Conservation (phyloP, 2,329 filamentous ascomycete species). For the Akanthomyces lecanii region DNA sequence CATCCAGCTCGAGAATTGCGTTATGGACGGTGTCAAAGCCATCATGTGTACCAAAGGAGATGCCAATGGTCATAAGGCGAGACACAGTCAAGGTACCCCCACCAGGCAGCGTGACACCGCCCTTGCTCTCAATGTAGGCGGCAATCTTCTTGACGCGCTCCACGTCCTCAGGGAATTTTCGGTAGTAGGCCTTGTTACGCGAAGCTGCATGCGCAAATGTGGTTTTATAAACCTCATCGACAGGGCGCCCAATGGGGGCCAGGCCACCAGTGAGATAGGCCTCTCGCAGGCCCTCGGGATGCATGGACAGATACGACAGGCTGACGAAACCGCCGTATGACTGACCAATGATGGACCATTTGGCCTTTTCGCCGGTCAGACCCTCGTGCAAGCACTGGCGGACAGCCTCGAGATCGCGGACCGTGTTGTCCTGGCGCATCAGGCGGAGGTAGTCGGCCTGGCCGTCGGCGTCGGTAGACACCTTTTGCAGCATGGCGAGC, state of each 20-base stretch:
- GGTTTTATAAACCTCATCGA: conserved; percentile 71
- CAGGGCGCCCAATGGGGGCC: conserved; percentile 65
- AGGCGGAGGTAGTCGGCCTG: conserved; percentile 78
- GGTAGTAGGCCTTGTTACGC: conserved; percentile 75
- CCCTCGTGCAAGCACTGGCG: conserved; percentile 67
- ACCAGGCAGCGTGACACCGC: conserved; percentile 58
- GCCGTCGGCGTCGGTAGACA: conserved; percentile 56
- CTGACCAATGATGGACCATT: conserved; percentile 86
- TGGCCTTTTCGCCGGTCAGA: conserved; percentile 64
- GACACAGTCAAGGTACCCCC: conserved; percentile 69
- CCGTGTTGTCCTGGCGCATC: conserved; percentile 87
- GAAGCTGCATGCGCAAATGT: conserved; percentile 66
- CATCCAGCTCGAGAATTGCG: conserved; percentile 63
- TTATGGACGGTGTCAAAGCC: conserved; percentile 73
- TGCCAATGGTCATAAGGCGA: conserved; percentile 72
- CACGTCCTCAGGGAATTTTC: conserved; percentile 79
- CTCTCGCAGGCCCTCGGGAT: conserved; percentile 73
- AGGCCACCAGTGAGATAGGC: conserved; percentile 82
- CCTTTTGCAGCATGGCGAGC: conserved; percentile 59
- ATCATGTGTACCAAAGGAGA: conserved; percentile 74
- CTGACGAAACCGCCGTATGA: conserved; percentile 88
- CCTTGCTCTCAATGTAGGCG: conserved; percentile 57
- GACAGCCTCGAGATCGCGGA: conserved; percentile 83
- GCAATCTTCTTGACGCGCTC: conserved; percentile 63
- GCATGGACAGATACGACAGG: conserved; percentile 78